phyloP scores from a whole-genome alignment of 192 early-diverging fungal genomes.

The Mycoemilia scoparia region DNA sequence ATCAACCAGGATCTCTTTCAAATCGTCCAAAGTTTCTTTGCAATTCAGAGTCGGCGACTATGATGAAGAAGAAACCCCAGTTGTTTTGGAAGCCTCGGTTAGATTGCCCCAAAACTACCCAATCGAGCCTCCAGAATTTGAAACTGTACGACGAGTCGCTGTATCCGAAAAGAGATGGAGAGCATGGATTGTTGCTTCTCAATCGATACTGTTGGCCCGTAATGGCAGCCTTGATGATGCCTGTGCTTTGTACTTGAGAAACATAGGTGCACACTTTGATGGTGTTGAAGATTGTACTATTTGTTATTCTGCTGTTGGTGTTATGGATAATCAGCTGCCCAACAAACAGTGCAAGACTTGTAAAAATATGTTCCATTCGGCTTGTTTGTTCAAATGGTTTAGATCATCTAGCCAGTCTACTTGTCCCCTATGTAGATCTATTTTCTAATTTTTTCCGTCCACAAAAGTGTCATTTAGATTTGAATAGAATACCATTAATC shows the following conservation, averaged over 20 bases:
- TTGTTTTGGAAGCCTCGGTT: conserved; percentile 22
- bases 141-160: conserved; percentile 16
- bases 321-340: conserved; percentile 70
- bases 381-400: conserved; percentile 88
- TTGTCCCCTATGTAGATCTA: conserved; percentile 48
- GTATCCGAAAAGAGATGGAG: conserved; percentile 33
- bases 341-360: conserved; percentile 82
- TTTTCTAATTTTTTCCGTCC: conserved; percentile 18
- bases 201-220: conserved; percentile 38
- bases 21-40: too few species aligned
- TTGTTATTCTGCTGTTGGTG: conserved; percentile 89
- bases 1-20: too few species aligned
- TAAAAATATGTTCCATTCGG: conserved; percentile 85
- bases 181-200: conserved; percentile 26
- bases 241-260: conserved; percentile 57
- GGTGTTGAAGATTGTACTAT: conserved; percentile 97
- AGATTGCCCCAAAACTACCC: conserved; percentile 26
- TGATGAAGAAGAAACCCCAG: background rate
- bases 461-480: too few species aligned
- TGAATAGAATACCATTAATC: too few species aligned
- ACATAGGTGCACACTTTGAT: conserved; percentile 80
- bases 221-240: conserved; percentile 69
- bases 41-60: background rate
- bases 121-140: conserved; percentile 14
- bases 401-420: conserved; percentile 45